These are phyloP conservation scores for Komagataella phaffii DNA, from an alignment of 805 yeast species.

Conservation along the genomic window DNA sequence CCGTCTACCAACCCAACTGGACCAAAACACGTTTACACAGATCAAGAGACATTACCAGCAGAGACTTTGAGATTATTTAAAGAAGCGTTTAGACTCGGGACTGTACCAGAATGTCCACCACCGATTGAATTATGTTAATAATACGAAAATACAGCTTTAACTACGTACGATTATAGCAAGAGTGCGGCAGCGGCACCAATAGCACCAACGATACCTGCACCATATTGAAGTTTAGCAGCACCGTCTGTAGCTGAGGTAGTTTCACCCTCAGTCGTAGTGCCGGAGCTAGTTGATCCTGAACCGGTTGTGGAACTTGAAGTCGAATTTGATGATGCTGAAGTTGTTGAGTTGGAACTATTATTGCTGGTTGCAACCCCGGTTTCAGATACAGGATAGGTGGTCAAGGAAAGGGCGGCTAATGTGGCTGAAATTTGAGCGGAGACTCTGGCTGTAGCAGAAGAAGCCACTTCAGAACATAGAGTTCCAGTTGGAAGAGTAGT, in stretches of 20 bases:
- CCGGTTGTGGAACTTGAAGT: neutral
- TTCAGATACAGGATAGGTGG: neutral
- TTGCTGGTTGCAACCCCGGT: neutral
- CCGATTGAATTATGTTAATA: conserved; percentile 1
- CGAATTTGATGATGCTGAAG: neutral
- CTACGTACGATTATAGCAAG: neutral
- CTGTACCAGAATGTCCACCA: conserved; percentile 1
- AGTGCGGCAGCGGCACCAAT: neutral
- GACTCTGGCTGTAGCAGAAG: conserved; percentile 5
- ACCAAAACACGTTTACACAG: neutral
- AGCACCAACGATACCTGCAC: neutral
- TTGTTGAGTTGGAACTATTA: neutral
- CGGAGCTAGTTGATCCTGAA: neutral
- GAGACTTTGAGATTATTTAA: neutral
- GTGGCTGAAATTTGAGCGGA: neutral
- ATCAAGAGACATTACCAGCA: neutral
- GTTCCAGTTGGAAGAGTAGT: conserved; percentile 25
- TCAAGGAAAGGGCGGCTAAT: neutral
- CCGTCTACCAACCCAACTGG: neutral
- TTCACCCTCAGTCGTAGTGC: neutral
- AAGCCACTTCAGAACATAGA: conserved; percentile 6
- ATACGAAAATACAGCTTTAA: neutral
- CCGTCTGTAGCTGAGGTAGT: neutral
- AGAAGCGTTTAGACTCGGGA: conserved; percentile 1
- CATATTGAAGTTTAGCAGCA: neutral